Conservation (phyloP, 495 filamentous ascomycete genomes). For the Penicillium verhagenii region DNA sequence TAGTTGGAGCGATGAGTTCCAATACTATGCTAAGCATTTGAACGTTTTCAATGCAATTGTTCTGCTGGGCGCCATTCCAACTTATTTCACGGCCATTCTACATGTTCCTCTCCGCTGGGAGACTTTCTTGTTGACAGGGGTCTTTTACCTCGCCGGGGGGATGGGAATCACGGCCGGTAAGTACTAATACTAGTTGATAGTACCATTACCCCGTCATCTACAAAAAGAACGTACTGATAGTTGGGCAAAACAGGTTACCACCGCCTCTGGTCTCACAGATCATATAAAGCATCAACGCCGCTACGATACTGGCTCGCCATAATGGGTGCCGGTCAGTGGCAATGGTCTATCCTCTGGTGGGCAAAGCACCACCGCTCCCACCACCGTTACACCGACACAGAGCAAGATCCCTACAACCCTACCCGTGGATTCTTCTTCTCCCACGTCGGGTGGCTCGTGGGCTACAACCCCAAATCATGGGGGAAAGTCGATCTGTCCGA, state of each 20-base stretch:
- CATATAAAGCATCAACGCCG: slow-evolving; percentile 13
- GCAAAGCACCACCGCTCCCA: slow-evolving; percentile 22
- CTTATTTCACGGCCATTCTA: not conserved
- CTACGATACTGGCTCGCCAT: slow-evolving; percentile 16
- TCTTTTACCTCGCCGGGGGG: not conserved
- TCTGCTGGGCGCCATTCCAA: not conserved
- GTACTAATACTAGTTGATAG: too few species aligned
- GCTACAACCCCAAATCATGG: slow-evolving; percentile 4
- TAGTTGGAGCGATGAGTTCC: not conserved
- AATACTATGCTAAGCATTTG: not conserved
- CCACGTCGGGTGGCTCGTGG: slow-evolving; percentile 26
- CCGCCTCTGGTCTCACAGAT: slow-evolving; percentile 28
- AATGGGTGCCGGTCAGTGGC: slow-evolving; percentile 14
- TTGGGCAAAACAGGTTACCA: slow-evolving; percentile 25
- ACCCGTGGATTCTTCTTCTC: slow-evolving; percentile 16
- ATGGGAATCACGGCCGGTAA: not conserved
- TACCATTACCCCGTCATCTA: too few species aligned
- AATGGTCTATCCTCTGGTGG: slow-evolving; percentile 24
- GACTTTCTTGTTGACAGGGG: not conserved
- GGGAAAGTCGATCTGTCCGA: slow-evolving; percentile 25
- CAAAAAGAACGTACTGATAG: not conserved
- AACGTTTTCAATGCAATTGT: not conserved
- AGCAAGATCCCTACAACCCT: slow-evolving; percentile 23
- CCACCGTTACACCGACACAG: slow-evolving; percentile 24
- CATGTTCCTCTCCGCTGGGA: not conserved